Base-by-base conservation (phyloP, 208 protist species). In the Kentomonas sorsogonicus region DNA sequence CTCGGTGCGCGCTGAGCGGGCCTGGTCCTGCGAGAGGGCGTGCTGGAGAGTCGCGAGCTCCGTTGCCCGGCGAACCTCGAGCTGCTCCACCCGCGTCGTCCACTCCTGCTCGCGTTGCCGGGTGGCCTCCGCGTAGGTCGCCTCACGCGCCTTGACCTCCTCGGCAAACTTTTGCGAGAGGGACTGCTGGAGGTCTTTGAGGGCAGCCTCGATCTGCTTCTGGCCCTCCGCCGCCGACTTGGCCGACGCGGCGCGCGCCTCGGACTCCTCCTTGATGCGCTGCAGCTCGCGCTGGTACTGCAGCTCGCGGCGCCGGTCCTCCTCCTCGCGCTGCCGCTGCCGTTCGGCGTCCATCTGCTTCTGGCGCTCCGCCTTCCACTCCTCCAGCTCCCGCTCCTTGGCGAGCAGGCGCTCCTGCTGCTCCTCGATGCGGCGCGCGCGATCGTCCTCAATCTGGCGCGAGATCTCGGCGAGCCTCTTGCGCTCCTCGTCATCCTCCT, bases 301-400 rank as follows among this genome's bases (percentile, higher is more conserved):
- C 23, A 86, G 67, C 51, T 88, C 82, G 6, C 72, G 79, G 4
- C 69, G 64, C n/a, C 82, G 75, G 3, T 93, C 86, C 44, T 89
- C 86, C 41, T 89, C 86, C 41, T 80, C 70, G 9, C 64, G 43
- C 29, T 65, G 69, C 34, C 67, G 54, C 25, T 74, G 76, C 16
- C 77, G 75, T 31, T 70, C 53, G 2, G 51, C 60, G 41, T 89
- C 81, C 5, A 69, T 51, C 59, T 86, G 79, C 45, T 75, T 74
- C 41, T 63, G 54, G 4, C 74, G 63, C 66, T 83, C 76, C 41
- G 81, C 18, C 67, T 88, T 93, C 86, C 86, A 93, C 60, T 87
- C 86, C 65, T 93, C 86, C 27, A 93, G 55, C 66, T 93, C 82
- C 11, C 70, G 68, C 56, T 89, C 86, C 55, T 83, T 79, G 46